Percentiles rank a stretch among this genome's conserved stretches.
These are phyloP conservation scores for Lyophyllum decastes DNA, from an alignment of 768 basidiomycete genomes.

Conservation along the genomic window DNA sequence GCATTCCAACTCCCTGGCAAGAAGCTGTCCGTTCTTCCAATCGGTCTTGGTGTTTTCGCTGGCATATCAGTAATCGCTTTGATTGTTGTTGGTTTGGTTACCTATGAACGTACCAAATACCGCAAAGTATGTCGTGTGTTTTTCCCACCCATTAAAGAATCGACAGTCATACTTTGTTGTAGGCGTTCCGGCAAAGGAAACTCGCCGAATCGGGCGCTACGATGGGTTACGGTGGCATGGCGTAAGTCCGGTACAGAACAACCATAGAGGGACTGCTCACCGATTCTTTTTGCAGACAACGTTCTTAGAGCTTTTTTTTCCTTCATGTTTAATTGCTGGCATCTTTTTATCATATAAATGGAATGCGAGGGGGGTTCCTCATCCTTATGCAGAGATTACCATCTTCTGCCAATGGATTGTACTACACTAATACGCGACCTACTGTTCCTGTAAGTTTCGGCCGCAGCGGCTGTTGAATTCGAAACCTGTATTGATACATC, in stretches of 20 bases:
- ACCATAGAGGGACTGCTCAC: background rate
- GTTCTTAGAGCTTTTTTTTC: constrained; percentile 14
- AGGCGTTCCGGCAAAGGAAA: constrained; percentile 78
- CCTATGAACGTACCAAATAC: constrained; percentile 85
- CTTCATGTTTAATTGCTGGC: constrained; percentile 12
- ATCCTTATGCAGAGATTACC: background rate
- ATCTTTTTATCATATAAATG: constrained; percentile 7
- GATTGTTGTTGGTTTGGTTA: constrained; percentile 80
- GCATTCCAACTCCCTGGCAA: constrained; percentile 72
- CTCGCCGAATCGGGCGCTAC: constrained; percentile 61
- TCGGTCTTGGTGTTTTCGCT: constrained; percentile 82
- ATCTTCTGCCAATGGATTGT: background rate
- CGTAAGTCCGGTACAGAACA: constrained; percentile 28
- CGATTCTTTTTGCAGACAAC: constrained; percentile 13
- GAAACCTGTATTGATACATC: background rate
- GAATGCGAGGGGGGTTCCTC: constrained; percentile 1
- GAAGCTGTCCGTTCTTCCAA: constrained; percentile 72
- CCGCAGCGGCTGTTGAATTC: background rate
- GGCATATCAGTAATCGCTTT: constrained; percentile 85
- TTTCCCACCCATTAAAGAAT: background rate
- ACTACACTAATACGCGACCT: background rate
- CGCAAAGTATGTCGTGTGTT: constrained; percentile 59
- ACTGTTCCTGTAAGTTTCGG: background rate
- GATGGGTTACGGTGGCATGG: constrained; percentile 64
- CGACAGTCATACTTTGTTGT: constrained; percentile 7